Base-by-base conservation (phyloP, 2,329 filamentous ascomycete genomes). In the Colletotrichum theobromicola region DNA sequence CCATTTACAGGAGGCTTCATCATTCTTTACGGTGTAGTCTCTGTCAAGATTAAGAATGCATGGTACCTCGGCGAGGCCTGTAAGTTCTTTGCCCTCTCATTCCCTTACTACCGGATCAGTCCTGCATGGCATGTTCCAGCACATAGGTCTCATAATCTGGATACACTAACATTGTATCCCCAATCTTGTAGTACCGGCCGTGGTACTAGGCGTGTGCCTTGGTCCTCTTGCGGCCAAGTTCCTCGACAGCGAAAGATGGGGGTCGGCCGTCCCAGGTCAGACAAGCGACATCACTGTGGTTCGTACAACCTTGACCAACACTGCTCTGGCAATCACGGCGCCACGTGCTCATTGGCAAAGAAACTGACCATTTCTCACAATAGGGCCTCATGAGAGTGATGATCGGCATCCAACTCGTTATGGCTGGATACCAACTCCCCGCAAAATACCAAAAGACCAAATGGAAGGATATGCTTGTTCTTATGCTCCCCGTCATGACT, bases 341-440 rank as follows among this genome's bases (percentile, higher is more conserved):
- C 21, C 21, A 12, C 21, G 28, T 21, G 12, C 7, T 18, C 7
- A 13, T 34, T 26, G 21, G 53, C n/a, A 46, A n/a, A 18, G 28
- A 9, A 57, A 24, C 72, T 74, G 42, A 74, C 62, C 8, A 8
- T 9, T 6, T 32, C 26, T 18, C 12, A 32, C 32, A 21, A 8
- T 57, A 83, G 82, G 88, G 87, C 15, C 78, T 92, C 9, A 87
- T 86, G 75, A 86, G 91, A n/a, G 84, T 93, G 32, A 89, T 92
- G 73, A 92, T 93, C 70, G 90, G 90, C 5, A 85, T 92, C 3
- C 90, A 93, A 77, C 85, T 92, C n/a, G 85, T 92, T 42, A 92
- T 92, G 73, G 90, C 90, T 3, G 91, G 91, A 30, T 92, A 90
- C 77, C 90, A 93, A 77, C 82, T 93, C 1, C 91, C 91, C 0